These are phyloP conservation scores for Saturnispora gosingensis DNA, from an alignment of 805 yeast genomes.

Conservation along the genomic window DNA sequence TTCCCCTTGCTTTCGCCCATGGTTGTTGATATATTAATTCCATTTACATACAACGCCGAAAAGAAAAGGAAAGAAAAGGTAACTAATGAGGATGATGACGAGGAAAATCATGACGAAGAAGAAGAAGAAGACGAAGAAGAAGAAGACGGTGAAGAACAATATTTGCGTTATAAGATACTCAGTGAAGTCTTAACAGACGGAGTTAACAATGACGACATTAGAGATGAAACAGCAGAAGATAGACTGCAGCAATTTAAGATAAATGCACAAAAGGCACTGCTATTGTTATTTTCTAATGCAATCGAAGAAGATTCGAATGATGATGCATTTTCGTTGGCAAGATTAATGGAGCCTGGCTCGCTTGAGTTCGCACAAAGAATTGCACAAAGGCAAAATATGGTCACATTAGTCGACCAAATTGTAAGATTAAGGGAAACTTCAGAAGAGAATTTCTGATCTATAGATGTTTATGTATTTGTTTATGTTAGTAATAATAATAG, in stretches of 20 bases:
- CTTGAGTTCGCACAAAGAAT: constrained; percentile 76
- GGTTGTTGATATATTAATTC: constrained; percentile 63
- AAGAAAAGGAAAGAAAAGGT: constrained; percentile 7
- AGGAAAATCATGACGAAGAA: constrained; percentile 41
- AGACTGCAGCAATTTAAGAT: constrained; percentile 44
- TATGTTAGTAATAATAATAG: not conserved
- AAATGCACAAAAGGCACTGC: constrained; percentile 3
- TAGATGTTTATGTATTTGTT: constrained; percentile 3
- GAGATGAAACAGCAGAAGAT: constrained; percentile 33
- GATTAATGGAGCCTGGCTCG: constrained; percentile 23
- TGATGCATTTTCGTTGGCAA: constrained; percentile 63
- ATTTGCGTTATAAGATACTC: constrained; percentile 49
- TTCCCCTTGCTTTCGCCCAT: constrained; percentile 81
- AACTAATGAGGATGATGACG: constrained; percentile 20
- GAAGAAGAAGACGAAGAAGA: constrained; percentile 22
- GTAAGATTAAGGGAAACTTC: constrained; percentile 42
- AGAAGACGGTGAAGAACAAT: constrained; percentile 43
- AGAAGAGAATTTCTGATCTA: constrained; percentile 10
- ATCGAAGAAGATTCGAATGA: constrained; percentile 29
- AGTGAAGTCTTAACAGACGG: constrained; percentile 58
- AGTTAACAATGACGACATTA: constrained; percentile 30
- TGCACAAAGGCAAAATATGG: constrained; percentile 61
- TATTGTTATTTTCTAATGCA: constrained; percentile 5
- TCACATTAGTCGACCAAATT: constrained; percentile 43
- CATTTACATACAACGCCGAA: constrained; percentile 33